A percentile compares a stretch with the other conserved stretches of the same genome.
Conservation (phyloP, 495 filamentous ascomycete species). For the Pseudomonodictys pantanalensis region DNA sequence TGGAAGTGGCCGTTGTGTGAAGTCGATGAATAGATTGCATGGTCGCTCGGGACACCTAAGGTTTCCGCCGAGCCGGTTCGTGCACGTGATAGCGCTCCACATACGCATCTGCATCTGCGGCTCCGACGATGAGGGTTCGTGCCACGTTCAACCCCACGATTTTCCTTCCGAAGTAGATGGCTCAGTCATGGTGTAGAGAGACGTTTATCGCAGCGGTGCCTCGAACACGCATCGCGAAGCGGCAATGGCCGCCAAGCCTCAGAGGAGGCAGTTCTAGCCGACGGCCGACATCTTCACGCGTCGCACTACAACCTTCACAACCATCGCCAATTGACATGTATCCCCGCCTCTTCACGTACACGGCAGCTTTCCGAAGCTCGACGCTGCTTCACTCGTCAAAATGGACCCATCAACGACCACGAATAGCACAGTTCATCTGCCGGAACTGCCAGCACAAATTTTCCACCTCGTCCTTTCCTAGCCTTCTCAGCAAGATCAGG, state of each 20-base stretch:
- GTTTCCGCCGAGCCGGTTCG: not conserved
- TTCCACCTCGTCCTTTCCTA: slow-evolving; percentile 18
- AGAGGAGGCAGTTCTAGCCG: slow-evolving; percentile 13
- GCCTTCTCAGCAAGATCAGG: slow-evolving; percentile 8
- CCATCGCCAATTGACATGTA: slow-evolving; percentile 18
- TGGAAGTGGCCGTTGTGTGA: not conserved
- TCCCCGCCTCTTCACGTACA: slow-evolving; percentile 10
- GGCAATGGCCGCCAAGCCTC: slow-evolving; percentile 11
- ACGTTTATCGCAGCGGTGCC: slow-evolving; percentile 2
- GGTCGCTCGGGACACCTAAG: not conserved
- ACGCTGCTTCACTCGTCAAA: not conserved
- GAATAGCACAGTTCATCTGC: slow-evolving; percentile 9
- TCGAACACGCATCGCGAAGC: not conserved
- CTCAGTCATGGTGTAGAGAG: too few relatives aligned
- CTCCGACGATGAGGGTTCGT: too few relatives aligned
- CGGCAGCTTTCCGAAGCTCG: slow-evolving; percentile 3
- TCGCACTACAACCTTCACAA: not conserved
- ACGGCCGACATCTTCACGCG: slow-evolving; percentile 7
- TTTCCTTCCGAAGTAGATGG: too few relatives aligned
- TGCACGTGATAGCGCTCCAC: slow-evolving; percentile 2
- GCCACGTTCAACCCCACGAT: too few relatives aligned
- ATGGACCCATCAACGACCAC: not conserved
- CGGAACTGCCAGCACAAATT: slow-evolving; percentile 11
- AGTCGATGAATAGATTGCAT: not conserved
- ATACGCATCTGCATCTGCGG: too few relatives aligned